Conservation (phyloP, 768 basidiomycete genomes). For the Kwoniella shandongensis region DNA sequence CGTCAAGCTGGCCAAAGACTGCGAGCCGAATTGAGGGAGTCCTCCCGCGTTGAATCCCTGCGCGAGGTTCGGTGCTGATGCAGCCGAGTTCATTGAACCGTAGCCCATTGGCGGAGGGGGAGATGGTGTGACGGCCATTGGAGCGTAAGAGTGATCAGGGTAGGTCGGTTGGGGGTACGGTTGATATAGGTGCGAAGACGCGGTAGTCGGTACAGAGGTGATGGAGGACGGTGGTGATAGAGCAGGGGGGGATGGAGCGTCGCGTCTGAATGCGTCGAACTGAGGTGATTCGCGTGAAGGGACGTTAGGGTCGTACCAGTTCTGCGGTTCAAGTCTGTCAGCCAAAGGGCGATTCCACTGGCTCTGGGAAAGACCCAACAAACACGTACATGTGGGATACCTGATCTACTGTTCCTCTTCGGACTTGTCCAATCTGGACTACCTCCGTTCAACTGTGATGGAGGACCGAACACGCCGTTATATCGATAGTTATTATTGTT, state of each 20-base stretch:
- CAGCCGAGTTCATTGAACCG: conserved; percentile 2
- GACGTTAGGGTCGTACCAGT: conserved; percentile 46
- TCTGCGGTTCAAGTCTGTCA: conserved; percentile 12
- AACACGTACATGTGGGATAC: conserved; percentile 31
- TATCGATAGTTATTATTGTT: conserved; percentile 30
- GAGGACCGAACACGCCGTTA: conserved; percentile 47
- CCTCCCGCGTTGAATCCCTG: conserved; percentile 18
- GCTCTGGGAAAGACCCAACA: not conserved
- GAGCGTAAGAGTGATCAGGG: conserved; percentile 21
- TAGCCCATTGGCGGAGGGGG: conserved; percentile 30
- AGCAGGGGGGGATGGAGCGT: conserved; percentile 35
- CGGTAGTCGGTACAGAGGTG: conserved; percentile 39
- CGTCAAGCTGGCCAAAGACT: conserved; percentile 27
- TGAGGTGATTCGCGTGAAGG: conserved; percentile 37
- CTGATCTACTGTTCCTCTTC: conserved; percentile 27
- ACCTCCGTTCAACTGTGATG: conserved; percentile 19
- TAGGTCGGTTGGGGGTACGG: conserved; percentile 13
- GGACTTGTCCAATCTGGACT: conserved; percentile 30
- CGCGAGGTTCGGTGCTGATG: conserved; percentile 23
- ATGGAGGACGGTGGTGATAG: conserved; percentile 47
- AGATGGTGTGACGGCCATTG: conserved; percentile 40
- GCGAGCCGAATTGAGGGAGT: conserved; percentile 27
- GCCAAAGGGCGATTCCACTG: not conserved
- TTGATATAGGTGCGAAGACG: conserved; percentile 31
- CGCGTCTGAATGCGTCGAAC: conserved; percentile 41